These are phyloP conservation scores for Fusarium sacchari DNA, from an alignment of 2,329 filamentous ascomycete species.

Conservation along the genomic window DNA sequence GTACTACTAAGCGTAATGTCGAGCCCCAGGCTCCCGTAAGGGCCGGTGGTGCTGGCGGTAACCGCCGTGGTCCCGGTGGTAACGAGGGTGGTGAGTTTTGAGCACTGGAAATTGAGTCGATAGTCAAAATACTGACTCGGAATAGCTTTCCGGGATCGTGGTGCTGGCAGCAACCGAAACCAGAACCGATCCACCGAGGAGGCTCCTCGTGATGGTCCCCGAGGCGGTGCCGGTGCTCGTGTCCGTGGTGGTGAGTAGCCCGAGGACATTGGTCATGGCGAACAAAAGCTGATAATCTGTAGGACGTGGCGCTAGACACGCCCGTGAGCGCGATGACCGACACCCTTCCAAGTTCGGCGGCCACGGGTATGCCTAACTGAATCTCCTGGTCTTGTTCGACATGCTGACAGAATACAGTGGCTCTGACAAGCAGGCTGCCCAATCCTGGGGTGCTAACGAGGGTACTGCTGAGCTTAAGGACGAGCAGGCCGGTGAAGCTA, in stretches of 20 bases:
- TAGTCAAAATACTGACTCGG: slow-evolving; percentile 20
- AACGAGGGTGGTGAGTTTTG: slow-evolving; percentile 84
- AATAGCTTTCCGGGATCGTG: slow-evolving; percentile 88
- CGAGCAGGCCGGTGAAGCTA: slow-evolving; percentile 89
- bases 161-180: slow-evolving; percentile 84
- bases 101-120: background rate
- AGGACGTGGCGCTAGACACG: slow-evolving; percentile 65
- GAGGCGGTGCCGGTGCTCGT: slow-evolving; percentile 72
- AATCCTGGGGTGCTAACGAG: slow-evolving; percentile 87
- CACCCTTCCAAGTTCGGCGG: slow-evolving; percentile 58
- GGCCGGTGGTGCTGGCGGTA: slow-evolving; percentile 54
- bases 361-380: slow-evolving; percentile 55
- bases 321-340: slow-evolving; percentile 66
- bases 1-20: slow-evolving; percentile 85
- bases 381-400: background rate
- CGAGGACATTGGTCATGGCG: background rate
- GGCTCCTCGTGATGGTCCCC: slow-evolving; percentile 62
- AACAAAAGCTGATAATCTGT: slow-evolving; percentile 3
- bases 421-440: slow-evolving; percentile 86
- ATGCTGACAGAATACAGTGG: slow-evolving; percentile 62
- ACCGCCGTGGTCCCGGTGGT: slow-evolving; percentile 70
- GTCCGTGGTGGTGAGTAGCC: slow-evolving; percentile 64
- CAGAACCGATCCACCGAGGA: slow-evolving; percentile 82
- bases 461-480: slow-evolving; percentile 88
- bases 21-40: slow-evolving; percentile 74